phyloP scores from a whole-genome alignment of 2,329 filamentous ascomycete species.

The Microcyclospora tardicrescens region DNA sequence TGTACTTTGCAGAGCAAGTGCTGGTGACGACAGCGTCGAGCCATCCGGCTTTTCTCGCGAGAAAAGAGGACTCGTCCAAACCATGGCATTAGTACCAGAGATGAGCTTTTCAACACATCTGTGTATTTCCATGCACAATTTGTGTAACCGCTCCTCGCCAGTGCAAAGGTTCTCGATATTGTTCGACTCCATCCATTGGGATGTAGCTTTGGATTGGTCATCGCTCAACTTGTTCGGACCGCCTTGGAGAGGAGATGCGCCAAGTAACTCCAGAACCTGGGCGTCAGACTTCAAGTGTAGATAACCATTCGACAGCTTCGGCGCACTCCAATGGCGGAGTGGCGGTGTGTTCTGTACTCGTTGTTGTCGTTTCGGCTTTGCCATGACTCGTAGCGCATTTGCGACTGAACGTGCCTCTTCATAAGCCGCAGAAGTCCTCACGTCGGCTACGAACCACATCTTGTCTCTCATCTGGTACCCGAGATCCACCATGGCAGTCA shows the following conservation, averaged over 20 bases:
- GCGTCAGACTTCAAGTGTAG: constrained; percentile 71
- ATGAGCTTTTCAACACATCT: constrained; percentile 75
- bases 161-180: constrained; percentile 86
- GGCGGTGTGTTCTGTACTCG: constrained; percentile 28
- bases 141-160: constrained; percentile 87
- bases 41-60: constrained; percentile 40
- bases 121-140: constrained; percentile 82
- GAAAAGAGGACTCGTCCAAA: constrained; percentile 88
- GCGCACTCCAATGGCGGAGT: constrained; percentile 30
- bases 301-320: constrained; percentile 34
- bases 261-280: constrained; percentile 76
- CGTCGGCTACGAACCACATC: constrained; percentile 97
- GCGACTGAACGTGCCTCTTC: constrained; percentile 78
- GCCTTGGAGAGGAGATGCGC: constrained; percentile 68
- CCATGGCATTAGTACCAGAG: constrained; percentile 66
- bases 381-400: constrained; percentile 83
- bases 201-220: constrained; percentile 77
- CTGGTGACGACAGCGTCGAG: constrained; percentile 1
- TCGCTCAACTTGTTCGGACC: constrained; percentile 94
- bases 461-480: constrained; percentile 51
- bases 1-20: constrained; percentile 5
- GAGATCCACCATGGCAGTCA: too few species aligned
- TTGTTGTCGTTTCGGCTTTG: constrained; percentile 35
- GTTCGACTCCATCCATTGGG: constrained; percentile 67
- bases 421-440: constrained; percentile 78